Base-by-base conservation (phyloP, 1,284 basidiomycete genomes). In the Anthracocystis walkeri region DNA sequence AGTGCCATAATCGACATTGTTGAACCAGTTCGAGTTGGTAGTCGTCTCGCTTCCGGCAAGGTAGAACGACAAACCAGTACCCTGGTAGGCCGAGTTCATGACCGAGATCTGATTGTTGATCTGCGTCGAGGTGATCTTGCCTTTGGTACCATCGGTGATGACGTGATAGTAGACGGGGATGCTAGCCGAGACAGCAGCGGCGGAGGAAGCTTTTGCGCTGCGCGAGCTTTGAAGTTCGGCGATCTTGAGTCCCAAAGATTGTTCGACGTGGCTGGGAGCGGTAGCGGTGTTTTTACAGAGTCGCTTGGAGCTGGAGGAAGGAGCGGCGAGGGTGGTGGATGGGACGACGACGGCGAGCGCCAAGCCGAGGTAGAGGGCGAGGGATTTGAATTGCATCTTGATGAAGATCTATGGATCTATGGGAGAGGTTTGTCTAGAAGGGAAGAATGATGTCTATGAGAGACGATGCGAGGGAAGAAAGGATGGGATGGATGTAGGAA, bases 21-120 rank as follows among this genome's bases (percentile, higher is more conserved):
- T 86, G 86, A 89, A 90, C 89, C 89, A 90, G 65, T 86, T 82
- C n/a, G 86, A 57, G 82, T 89, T 89, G 61, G 83, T 75, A 1
- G 62, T 69, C 4, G 58, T 65, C 48, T 64, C 70, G 25, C 87
- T 88, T 41, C 82, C 83, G 38, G 86, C 87, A 27, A 90, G 87
- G 3, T 71, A 79, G 85, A 88, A 90, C 31, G 86, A 84, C 50
- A 89, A 84, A 20, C 88, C 87, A 29, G 86, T 80, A 40, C 75
- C 71, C 5, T 65, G 69, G 77, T 88, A 90, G 60, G 86, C 88
- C 31, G 75, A 49, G 84, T 90, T 90, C 77, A 90, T 80, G 14
- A 87, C 87, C 73, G 88, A 87, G 64, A 90, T 88, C 78, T 88
- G 87, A 16, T n/a, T 35, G 58, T 53, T 45, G 65, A 80, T 73